Conservation (phyloP, 108 stramenopile genomes). For the Cyclostephanos tholiformis region DNA sequence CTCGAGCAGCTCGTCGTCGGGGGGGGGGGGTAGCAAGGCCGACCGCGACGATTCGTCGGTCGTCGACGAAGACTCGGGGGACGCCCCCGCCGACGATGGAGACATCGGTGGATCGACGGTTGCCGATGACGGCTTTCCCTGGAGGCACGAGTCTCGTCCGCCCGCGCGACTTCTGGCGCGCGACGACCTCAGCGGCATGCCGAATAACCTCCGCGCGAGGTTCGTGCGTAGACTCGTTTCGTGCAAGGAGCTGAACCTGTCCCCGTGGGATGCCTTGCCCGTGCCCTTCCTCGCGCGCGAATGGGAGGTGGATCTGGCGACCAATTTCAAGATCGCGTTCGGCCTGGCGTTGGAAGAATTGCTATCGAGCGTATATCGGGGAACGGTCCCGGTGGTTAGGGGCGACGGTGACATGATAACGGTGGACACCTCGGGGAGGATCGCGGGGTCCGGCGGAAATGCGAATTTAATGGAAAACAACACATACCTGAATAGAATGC, state of each 20-base stretch:
- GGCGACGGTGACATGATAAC: slow-evolving; percentile 18
- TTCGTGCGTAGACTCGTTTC: slow-evolving; percentile 36
- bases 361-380: slow-evolving; percentile 11
- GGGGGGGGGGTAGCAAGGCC: no score
- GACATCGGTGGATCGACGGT: background rate
- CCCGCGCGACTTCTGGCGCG: slow-evolving; percentile 15
- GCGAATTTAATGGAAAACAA: slow-evolving; percentile 5
- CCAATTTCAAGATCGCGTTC: slow-evolving; percentile 24
- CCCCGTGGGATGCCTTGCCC: slow-evolving; percentile 38
- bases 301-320: slow-evolving; percentile 42
- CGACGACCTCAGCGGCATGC: slow-evolving; percentile 42
- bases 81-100: background rate
- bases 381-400: background rate
- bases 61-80: background rate
- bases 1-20: no score
- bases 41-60: background rate
- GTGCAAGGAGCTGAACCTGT: slow-evolving; percentile 31
- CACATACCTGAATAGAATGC: slow-evolving; percentile 17
- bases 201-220: slow-evolving; percentile 32
- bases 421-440: slow-evolving; percentile 14
- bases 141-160: slow-evolving; percentile 30
- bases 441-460: background rate
- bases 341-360: slow-evolving; percentile 13
- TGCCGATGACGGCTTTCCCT: slow-evolving; percentile 16
- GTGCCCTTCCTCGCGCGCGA: slow-evolving; percentile 28